Evolutionary conservation across 2,329 filamentous ascomycete species (phyloP), one percentile per base, ranked within the genome.

Genomic region (Neofusicoccum sp.): DNA sequence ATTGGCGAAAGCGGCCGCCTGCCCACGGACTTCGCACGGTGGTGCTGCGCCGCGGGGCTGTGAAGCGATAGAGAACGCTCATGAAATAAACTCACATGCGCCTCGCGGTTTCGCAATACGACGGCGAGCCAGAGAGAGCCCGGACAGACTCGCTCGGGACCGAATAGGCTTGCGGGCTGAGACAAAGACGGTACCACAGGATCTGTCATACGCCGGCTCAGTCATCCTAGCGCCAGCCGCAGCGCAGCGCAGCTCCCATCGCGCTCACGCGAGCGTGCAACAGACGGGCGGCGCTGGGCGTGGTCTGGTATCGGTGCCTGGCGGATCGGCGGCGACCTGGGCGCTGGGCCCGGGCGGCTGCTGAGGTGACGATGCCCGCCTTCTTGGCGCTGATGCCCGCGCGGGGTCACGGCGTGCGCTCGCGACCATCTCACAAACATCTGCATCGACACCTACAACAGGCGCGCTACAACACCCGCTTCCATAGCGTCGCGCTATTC

Each of bases 361-460:
- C 52, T 56, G 52, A 43, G 52, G 52, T 45, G 54, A 56, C 54
- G 54, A 45, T 56, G 52, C 52, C 22, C n/a, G 50, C 50, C 50
- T 16, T 7, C 43, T 44, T 45, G 41, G 54, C 41, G 28, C 22
- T 22, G 41, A 31, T 31, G 34, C 16, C 22, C 14, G 45, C 54
- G 41, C 54, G 54, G 37, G 37, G 16, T 58, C 31, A 43, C n/a
- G 41, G 41, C 54, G 54, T 45, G 54, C 29, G 50, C 50, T 52
- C 16, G 39, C 54, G 54, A 58, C 54, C 54, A 58, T 58, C 54
- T 45, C 54, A 56, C 50, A 58, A 58, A 58, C 54, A 58, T 45
- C 54, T 58, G 54, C 39, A 58, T 41, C 29, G 52, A 22, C 39
- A 43, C 39, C 54, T 36, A 11, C 54, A 36, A n/a, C 54, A 58